Evolutionary conservation across 306 rosid genomes (phyloP), one percentile per base, ranked within the genome.

Genomic region (Glycine tomentella): DNA sequence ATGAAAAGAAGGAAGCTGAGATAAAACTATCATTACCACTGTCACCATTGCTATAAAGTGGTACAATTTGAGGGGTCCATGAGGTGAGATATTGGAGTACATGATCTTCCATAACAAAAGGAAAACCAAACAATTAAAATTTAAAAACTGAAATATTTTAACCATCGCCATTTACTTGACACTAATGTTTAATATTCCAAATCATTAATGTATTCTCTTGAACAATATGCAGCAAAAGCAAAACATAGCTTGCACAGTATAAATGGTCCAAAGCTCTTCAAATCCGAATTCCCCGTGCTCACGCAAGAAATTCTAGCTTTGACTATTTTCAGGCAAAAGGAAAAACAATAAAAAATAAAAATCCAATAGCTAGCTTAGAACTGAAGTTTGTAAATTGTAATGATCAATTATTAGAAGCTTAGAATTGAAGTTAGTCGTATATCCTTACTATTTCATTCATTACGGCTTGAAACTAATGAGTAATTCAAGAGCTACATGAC

Each of bases 41-140:
- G 97, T 93, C 90, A 90, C 99, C 97, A 93, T 89, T 77, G 99
- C 97, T 86, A 95, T 90, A 79, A 95, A 95, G 38, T 95, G 82
- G 80, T 93, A 95, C 91, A 95, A 46, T 78, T 89, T 95, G 82
- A 95, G 81, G 10, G 92, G 14, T 70, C 99, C 99, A 72, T 90
- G 74, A 3, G 97, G 97, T 57, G 83, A 82, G 8, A 95, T 48
- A 13, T 77, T 89, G 49, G 92, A 80, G 86, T 95, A 95, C 88
- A 95, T 80, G 49, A 95, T 91, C 99, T 95, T 72, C 42, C 49
- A 72, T 7, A 38, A 53, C 34, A 4, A 59, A 65, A 64, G 63
- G n/a, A 0, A 42, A 15, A 51, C 2, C 25, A 51, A 5, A 16
- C 3, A 57, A 48, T 49, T 4, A 10, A 2, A 34, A 76, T 17